Evolutionary conservation across 2,329 filamentous ascomycete genomes (phyloP), one percentile per base, ranked within the genome.

Genomic region (Penicillium sp.): DNA sequence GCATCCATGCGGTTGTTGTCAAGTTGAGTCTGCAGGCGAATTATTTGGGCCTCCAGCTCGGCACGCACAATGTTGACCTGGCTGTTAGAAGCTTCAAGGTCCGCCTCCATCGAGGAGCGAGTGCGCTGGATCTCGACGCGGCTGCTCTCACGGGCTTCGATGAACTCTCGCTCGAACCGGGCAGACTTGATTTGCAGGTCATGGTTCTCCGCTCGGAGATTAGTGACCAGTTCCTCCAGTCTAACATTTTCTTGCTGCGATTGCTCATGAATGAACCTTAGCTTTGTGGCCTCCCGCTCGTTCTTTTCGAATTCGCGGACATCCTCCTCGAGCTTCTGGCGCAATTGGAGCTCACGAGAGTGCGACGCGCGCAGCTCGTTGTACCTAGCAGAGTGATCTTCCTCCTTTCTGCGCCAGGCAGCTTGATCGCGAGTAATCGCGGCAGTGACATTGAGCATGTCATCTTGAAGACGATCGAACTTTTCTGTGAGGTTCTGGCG

Each of bases 351-450:
- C 74, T 93, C 90, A 15, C 88, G 87, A 67, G 89, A 88, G 50
- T 84, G 79, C 47, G 82, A 78, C 31, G 81, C 79, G 57, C 80
- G 80, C 40, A 87, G 74, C 33, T 82, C 72, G 52, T 84, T 82
- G 55, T 83, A 81, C 60, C 77, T 80, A 61, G 78, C 77, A 57
- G 78, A 73, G 46, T 83, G 78, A n/a, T 83, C 79, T 57, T 86
- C 80, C 65, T 86, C 84, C 56, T 76, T 88, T 76, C 89, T 89
- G 67, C 86, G 85, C 76, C 89, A 92, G 36, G 84, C 82, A 31
- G 88, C 86, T 70, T 92, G 93, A 70, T 97, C 92, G 66, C 90
- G 86, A 23, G 89, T 87, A 60, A 97, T 86, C 60, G 96, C 88
- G 46, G 86, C 85, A 52, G 90, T 87, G 48, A 91, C 90, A 55